Base-by-base conservation (phyloP, 23 red algal species). In the Cyanidiococcus yangmingshanensis region DNA sequence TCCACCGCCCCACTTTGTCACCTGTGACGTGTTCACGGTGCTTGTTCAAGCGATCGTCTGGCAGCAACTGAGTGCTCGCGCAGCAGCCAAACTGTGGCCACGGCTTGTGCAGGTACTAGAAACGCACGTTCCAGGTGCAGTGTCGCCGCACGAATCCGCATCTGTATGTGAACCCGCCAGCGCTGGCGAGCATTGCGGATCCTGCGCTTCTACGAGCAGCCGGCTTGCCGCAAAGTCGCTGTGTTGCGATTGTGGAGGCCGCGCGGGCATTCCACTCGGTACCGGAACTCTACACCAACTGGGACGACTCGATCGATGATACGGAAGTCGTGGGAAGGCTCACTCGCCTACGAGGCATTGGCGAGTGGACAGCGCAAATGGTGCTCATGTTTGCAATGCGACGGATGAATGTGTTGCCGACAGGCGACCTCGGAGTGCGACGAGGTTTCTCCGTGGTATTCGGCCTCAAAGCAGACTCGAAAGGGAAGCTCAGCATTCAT, bases 351-450 rank as follows among this genome's bases (percentile, higher is more conserved):
- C 59, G 38, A 16, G 78, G 78, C 1, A 25, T 81, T 3, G 78
- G 78, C 1, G 40, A 25, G n/a, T 81, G 78, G 78, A 81, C 40
- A 34, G 51, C 68, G 1, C 78, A 81, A 38, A 81, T 81, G 78
- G 59, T 81, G 78, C 54, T 81, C 45, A 81, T 81, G 68, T 81
- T 81, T 59, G 78, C 38, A 0, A 37, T 81, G 7, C 78, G 68
- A 36, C 59, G 78, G 39, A 15, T 40, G n/a, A 71, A 81, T 57
- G 78, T 81, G 7, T 24, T 81, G 16, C 78, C 78, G 39, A 16
- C 1, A 58, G 78, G 78, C 16, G 78, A 81, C n/a, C 68, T 81
- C 2, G 78, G 38, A 38, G 32, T 81, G 54, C 78, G 78, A 1
- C 54, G 59, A 7, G 78, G n/a, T 7, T 71, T 71, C 27, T 12